phyloP scores from a whole-genome alignment of 495 filamentous ascomycete genomes.

The Neurospora terricola region DNA sequence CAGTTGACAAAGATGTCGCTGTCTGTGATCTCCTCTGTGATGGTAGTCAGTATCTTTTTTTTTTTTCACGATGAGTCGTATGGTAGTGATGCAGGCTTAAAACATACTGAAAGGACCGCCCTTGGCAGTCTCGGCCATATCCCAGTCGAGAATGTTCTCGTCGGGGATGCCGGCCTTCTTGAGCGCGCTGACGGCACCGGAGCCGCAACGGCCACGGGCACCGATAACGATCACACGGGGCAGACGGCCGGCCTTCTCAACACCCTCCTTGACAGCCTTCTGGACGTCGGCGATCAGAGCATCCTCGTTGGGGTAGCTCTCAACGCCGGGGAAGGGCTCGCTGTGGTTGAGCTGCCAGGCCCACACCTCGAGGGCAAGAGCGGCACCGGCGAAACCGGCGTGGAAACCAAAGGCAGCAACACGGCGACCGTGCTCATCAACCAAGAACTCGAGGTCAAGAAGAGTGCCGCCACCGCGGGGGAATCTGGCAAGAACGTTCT shows the following conservation, averaged over 20 bases:
- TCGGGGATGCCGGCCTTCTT: conserved; percentile 64
- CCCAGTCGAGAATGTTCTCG: conserved; percentile 77
- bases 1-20: conserved; percentile 82
- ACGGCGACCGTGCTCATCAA: conserved; percentile 64
- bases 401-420: conserved; percentile 69
- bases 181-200: conserved; percentile 73
- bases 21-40: conserved; percentile 62
- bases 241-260: conserved; percentile 49
- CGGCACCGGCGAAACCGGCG: conserved; percentile 73
- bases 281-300: conserved; percentile 66
- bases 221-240: conserved; percentile 54
- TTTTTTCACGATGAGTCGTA: neutral
- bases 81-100: neutral
- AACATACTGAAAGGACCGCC: conserved; percentile 64
- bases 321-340: conserved; percentile 56
- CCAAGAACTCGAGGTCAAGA: conserved; percentile 87
- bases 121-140: conserved; percentile 77
- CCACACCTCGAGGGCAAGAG: conserved; percentile 78
- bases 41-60: conserved; percentile 1
- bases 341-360: conserved; percentile 73
- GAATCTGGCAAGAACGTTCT: conserved; percentile 70
- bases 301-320: conserved; percentile 66
- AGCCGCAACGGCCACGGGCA: conserved; percentile 75
- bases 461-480: conserved; percentile 73
- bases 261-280: conserved; percentile 56